Conservation (phyloP, 352 stramenopile genomes). For the Globisporangium takayamanum region DNA sequence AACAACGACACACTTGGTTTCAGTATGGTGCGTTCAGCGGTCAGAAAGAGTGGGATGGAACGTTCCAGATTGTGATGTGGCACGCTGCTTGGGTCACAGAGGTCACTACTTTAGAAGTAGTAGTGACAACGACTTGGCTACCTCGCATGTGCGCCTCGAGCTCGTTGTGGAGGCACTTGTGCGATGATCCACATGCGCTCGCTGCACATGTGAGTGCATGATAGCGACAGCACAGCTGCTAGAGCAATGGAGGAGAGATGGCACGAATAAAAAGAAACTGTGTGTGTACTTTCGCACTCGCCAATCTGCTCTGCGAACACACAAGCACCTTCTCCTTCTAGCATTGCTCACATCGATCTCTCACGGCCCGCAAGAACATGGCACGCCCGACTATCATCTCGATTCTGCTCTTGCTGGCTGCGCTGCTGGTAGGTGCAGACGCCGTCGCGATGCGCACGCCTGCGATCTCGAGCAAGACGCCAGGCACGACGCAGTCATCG, state of each 20-base stretch:
- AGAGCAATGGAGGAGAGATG: too few relatives aligned
- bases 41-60: constrained; percentile 11
- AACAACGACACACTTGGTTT: neutral
- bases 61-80: constrained; percentile 15
- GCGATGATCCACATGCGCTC: neutral
- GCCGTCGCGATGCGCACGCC: too few relatives aligned
- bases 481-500: neutral
- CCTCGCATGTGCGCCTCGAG: neutral
- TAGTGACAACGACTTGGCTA: neutral
- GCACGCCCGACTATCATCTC: too few relatives aligned
- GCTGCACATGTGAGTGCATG: neutral
- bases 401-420: too few relatives aligned
- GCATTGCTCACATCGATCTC: too few relatives aligned
- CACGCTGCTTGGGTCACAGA: constrained; percentile 2
- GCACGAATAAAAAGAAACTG: neutral
- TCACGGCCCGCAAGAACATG: too few relatives aligned
- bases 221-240: too few relatives aligned
- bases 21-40: neutral
- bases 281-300: neutral
- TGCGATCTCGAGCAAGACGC: too few relatives aligned
- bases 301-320: neutral
- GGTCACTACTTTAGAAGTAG: neutral
- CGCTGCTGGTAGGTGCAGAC: too few relatives aligned
- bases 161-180: neutral
- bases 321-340: too few relatives aligned